phyloP scores from a whole-genome alignment of 2,329 filamentous ascomycete genomes.

The Alternaria viburni region DNA sequence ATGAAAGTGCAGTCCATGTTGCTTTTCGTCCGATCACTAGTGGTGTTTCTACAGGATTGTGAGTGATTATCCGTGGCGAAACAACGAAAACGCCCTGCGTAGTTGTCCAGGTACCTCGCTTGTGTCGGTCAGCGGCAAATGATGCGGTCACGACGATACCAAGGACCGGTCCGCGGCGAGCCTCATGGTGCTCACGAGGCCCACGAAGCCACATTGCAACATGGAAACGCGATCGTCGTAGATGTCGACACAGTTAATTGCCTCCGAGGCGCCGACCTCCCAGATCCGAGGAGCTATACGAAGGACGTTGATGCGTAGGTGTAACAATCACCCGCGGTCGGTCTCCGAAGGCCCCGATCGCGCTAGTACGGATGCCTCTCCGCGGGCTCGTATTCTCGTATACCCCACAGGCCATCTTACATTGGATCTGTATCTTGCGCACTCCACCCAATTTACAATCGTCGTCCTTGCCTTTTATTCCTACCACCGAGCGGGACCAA shows the following conservation, averaged over 20 bases:
- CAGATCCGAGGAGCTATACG: not conserved
- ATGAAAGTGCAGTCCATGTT: not conserved
- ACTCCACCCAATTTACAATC: not conserved
- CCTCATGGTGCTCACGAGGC: not conserved
- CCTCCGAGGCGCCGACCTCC: not conserved
- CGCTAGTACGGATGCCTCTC: not conserved
- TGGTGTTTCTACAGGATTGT: not conserved
- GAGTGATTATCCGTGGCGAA: not conserved
- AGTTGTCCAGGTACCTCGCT: not conserved
- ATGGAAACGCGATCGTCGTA: not conserved
- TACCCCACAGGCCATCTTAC: not conserved
- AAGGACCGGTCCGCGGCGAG: not conserved
- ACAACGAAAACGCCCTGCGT: not conserved
- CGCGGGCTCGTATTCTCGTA: not conserved
- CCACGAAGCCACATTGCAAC: not conserved
- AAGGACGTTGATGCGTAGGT: not conserved
- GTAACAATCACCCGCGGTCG: not conserved
- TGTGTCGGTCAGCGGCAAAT: not conserved
- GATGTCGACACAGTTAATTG: not conserved
- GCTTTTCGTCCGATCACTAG: not conserved
- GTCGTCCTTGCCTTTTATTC: not conserved
- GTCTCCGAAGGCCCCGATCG: not conserved
- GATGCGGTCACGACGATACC: not conserved
- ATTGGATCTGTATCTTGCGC: not conserved
- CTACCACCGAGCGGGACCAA: not conserved